Conservation (phyloP, 148 eudicot genomes). For the Dianthus caryophyllus region DNA sequence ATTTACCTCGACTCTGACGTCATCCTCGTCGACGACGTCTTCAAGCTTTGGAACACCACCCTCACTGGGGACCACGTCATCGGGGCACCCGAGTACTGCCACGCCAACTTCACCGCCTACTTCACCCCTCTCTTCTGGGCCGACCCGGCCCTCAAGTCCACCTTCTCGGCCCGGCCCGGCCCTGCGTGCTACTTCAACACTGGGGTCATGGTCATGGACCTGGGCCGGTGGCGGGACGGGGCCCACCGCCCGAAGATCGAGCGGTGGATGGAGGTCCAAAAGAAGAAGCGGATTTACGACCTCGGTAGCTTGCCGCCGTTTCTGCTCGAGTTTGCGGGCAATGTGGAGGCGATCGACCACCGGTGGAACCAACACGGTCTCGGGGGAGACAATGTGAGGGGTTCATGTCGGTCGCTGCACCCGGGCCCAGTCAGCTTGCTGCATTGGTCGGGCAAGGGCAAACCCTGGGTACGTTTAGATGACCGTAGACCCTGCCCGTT, state of each 20-base stretch:
- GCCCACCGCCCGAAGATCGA: slow-evolving; percentile 26
- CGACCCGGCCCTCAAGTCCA: slow-evolving; percentile 34
- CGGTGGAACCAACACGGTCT: slow-evolving; percentile 54
- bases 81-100: slow-evolving; percentile 78
- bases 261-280: slow-evolving; percentile 85
- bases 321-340: slow-evolving; percentile 45
- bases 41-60: slow-evolving; percentile 52
- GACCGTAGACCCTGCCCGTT: slow-evolving; percentile 56
- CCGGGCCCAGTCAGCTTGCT: slow-evolving; percentile 80
- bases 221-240: slow-evolving; percentile 8
- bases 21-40: slow-evolving; percentile 62
- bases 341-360: slow-evolving; percentile 47
- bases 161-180: slow-evolving; percentile 24
- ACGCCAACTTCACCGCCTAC: slow-evolving; percentile 65
- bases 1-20: slow-evolving; percentile 74
- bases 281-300: slow-evolving; percentile 60
- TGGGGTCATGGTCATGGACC: slow-evolving; percentile 85
- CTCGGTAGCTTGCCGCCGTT: slow-evolving; percentile 44
- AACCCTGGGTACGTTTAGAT: slow-evolving; percentile 80
- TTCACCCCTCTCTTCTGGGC: slow-evolving; percentile 67
- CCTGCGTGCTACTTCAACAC: slow-evolving; percentile 25
- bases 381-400: slow-evolving; percentile 74
- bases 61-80: slow-evolving; percentile 31
- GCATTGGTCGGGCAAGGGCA: slow-evolving; percentile 86
- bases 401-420: slow-evolving; percentile 61